phyloP scores from a whole-genome alignment of 257 asterid genomes.

The Capsicum chinense region DNA sequence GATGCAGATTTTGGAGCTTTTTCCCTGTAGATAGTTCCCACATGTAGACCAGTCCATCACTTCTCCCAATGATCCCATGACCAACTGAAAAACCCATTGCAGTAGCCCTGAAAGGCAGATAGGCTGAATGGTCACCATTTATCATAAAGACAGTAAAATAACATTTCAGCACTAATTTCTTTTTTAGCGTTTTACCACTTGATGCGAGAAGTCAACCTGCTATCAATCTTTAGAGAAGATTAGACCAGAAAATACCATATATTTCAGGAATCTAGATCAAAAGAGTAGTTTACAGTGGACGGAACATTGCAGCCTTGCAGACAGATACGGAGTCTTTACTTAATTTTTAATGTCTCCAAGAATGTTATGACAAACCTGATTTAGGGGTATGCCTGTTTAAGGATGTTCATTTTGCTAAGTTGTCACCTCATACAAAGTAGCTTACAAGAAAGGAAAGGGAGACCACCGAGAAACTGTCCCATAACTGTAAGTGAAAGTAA shows the following conservation, averaged over 20 bases:
- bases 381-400: not conserved
- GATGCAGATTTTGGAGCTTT: slow-evolving; percentile 63
- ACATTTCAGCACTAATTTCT: not conserved
- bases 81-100: slow-evolving; percentile 64
- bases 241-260: not conserved
- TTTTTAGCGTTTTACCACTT: not conserved
- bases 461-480: not conserved
- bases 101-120: slow-evolving; percentile 56
- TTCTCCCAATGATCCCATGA: slow-evolving; percentile 81
- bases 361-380: not conserved
- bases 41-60: slow-evolving; percentile 69
- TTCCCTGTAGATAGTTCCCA: slow-evolving; percentile 91
- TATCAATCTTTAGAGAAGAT: not conserved
- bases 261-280: slow-evolving; percentile 16
- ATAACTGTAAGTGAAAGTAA: not conserved
- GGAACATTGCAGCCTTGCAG: not conserved
- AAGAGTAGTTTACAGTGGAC: not conserved
- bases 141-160: not conserved
- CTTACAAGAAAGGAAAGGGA: not conserved
- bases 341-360: not conserved
- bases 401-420: not conserved
- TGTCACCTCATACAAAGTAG: not conserved
- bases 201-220: not conserved
- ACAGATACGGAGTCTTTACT: not conserved
- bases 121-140: not conserved